Evolutionary conservation across 2,329 filamentous ascomycete species (phyloP).

Genomic region (Pseudogymnoascus destructans): DNA sequence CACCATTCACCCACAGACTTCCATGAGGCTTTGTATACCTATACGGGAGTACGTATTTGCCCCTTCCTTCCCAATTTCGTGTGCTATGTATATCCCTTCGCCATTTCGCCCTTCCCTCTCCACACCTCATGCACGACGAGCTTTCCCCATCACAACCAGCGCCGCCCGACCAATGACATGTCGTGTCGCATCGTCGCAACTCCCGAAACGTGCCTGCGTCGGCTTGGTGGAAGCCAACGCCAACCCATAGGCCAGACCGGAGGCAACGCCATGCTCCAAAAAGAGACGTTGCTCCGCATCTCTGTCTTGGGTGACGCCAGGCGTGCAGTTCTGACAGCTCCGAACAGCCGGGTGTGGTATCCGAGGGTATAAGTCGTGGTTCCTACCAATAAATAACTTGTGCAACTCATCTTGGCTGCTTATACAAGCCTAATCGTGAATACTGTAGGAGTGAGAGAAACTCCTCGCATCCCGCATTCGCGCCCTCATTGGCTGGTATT

Average conservation of each 20-base stretch:
- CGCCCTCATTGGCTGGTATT: neutral
- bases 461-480: neutral
- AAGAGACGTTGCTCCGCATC: neutral
- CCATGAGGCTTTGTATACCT: neutral
- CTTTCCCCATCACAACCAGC: neutral
- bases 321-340: neutral
- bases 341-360: neutral
- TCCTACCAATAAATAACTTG: neutral
- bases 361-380: neutral
- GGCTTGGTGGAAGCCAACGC: neutral
- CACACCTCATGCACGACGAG: neutral
- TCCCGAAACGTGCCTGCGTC: conserved; percentile 6
- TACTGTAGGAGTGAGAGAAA: neutral
- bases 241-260: neutral
- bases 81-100: neutral
- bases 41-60: neutral
- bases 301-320: neutral
- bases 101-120: neutral
- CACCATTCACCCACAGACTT: conserved; percentile 3
- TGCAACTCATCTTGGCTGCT: neutral
- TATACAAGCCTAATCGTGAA: neutral
- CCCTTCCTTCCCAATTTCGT: conserved; percentile 5
- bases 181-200: neutral
- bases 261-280: neutral
- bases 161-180: neutral